These are phyloP conservation scores for Colletotrichum sidae DNA, from an alignment of 2,329 filamentous ascomycete species.

Conservation along the genomic window DNA sequence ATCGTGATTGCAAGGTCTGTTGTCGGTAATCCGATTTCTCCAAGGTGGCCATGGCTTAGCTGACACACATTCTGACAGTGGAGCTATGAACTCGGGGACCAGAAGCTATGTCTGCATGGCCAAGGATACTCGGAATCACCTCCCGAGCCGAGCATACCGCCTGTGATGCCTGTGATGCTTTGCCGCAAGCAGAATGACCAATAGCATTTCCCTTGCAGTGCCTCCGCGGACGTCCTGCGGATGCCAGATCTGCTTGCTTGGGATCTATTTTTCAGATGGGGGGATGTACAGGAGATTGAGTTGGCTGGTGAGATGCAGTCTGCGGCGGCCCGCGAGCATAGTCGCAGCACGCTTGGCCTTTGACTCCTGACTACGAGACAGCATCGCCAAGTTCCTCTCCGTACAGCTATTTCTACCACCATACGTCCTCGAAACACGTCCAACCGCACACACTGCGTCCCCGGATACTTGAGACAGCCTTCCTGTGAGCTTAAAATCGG, in stretches of 20 bases:
- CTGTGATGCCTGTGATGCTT: neutral
- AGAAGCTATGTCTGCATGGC: neutral
- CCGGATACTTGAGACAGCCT: neutral
- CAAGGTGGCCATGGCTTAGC: neutral
- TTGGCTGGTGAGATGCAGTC: neutral
- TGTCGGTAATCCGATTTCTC: slow-evolving; percentile 2
- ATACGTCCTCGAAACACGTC: slow-evolving; percentile 1
- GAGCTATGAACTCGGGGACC: neutral
- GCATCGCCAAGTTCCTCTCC: neutral
- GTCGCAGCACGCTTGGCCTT: neutral
- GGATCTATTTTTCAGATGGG: neutral
- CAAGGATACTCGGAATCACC: neutral
- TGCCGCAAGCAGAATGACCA: too few species aligned
- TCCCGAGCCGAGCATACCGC: neutral
- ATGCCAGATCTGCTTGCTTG: neutral
- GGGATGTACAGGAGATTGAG: neutral
- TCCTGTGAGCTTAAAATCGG: neutral
- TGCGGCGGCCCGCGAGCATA: slow-evolving; percentile 5
- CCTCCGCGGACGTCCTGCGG: slow-evolving; percentile 9
- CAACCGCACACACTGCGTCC: slow-evolving; percentile 14
- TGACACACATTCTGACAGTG: neutral
- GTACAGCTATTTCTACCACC: neutral
- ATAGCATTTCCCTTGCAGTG: too few species aligned
- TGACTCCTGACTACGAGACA: neutral
- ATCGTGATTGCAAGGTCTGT: neutral